Evolutionary conservation across 371 early-diverging fungal species (phyloP).

Genomic region (Batkoa obscura): DNA sequence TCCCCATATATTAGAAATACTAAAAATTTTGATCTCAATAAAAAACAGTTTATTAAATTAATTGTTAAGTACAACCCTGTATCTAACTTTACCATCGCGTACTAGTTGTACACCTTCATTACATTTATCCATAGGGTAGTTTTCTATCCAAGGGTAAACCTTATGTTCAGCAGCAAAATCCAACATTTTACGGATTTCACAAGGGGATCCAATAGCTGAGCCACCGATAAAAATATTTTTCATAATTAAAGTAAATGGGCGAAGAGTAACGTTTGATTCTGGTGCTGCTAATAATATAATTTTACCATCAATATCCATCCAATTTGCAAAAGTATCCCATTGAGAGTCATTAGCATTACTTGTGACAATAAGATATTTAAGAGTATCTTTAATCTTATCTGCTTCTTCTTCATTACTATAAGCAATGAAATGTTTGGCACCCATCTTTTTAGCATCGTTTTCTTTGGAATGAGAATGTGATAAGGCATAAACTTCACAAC

Average conservation of each 20-base stretch:
- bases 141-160: slow-evolving; percentile 45
- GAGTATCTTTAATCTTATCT: slow-evolving; percentile 4
- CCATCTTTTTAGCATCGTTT: slow-evolving; percentile 42
- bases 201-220: slow-evolving; percentile 43
- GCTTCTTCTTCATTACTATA: slow-evolving; percentile 14
- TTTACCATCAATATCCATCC: slow-evolving; percentile 32
- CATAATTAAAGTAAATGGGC: slow-evolving; percentile 20
- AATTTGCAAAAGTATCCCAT: slow-evolving; percentile 23
- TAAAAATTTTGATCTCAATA: too few species aligned
- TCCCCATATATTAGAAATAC: too few species aligned
- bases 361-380: slow-evolving; percentile 36
- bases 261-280: slow-evolving; percentile 24
- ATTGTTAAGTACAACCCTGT: background rate
- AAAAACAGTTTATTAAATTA: too few species aligned
- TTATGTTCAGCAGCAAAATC: slow-evolving; percentile 42
- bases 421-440: slow-evolving; percentile 33
- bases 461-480: slow-evolving; percentile 31
- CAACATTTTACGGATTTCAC: slow-evolving; percentile 37
- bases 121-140: slow-evolving; percentile 31
- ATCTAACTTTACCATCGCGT: background rate
- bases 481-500: slow-evolving; percentile 41
- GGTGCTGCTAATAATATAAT: slow-evolving; percentile 44
- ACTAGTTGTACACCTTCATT: slow-evolving; percentile 16
- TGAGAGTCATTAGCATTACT: slow-evolving; percentile 17
- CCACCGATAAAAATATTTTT: slow-evolving; percentile 33